These are phyloP conservation scores for Globisporangium paddicum DNA, from an alignment of 352 stramenopile species.

Conservation along the genomic window DNA sequence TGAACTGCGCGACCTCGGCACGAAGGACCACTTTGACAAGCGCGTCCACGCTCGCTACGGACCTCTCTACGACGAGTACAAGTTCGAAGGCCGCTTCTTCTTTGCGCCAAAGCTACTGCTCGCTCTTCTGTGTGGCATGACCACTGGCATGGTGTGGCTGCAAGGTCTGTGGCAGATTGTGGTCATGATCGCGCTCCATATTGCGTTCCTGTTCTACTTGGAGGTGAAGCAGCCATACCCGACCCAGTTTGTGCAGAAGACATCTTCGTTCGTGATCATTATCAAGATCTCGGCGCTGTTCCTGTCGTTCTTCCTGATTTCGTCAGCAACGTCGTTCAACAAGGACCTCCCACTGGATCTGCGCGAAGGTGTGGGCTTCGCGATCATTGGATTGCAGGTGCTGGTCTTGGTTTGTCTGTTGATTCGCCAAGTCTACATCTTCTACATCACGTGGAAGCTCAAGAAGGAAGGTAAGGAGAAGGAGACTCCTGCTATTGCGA, in stretches of 20 bases:
- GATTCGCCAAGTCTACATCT: conserved; percentile 84
- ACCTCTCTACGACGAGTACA: conserved; percentile 86
- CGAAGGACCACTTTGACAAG: conserved; percentile 85
- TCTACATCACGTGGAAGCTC: conserved; percentile 86
- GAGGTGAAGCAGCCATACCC: conserved; percentile 83
- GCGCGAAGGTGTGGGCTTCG: conserved; percentile 71
- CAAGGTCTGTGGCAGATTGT: conserved; percentile 71
- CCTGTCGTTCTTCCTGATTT: conserved; percentile 78
- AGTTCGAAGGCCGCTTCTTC: conserved; percentile 83
- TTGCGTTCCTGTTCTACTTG: conserved; percentile 77
- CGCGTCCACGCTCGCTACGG: conserved; percentile 74
- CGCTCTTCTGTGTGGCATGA: conserved; percentile 70
- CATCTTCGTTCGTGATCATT: conserved; percentile 85
- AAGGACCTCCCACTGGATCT: conserved; percentile 65
- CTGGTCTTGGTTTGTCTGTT: conserved; percentile 78
- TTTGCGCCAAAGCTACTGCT: conserved; percentile 82
- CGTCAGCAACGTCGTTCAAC: conserved; percentile 60
- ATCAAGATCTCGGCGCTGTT: conserved; percentile 88
- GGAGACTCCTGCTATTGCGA: conserved; percentile 23
- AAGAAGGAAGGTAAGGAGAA: conserved; percentile 70
- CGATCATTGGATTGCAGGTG: conserved; percentile 77
- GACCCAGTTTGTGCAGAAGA: conserved; percentile 79
- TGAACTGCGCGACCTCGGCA: conserved; percentile 74
- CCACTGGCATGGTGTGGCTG: conserved; percentile 77
- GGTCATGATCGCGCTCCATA: conserved; percentile 69